Base-by-base conservation (phyloP, 768 basidiomycete genomes). In the Lactarius vividus region DNA sequence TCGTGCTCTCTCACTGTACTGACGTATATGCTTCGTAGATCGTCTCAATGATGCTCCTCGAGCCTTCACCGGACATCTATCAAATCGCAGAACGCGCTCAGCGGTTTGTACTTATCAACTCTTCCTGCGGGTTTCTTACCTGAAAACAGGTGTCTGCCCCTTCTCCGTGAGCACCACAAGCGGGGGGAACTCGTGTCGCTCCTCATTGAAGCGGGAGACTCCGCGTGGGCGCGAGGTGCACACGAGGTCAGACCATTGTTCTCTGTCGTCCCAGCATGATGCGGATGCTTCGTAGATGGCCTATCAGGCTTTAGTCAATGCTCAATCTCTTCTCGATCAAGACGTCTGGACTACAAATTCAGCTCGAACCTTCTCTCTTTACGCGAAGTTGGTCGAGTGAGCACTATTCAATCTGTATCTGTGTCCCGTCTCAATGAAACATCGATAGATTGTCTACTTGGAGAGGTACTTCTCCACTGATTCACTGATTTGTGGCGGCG, bases 81-180 rank as follows among this genome's bases (percentile, higher is more conserved):
- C 83, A 87, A 7, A 83, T 89, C 26, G 85, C 88, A 3, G 89
- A 89, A 71, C 85, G 88, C 75, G 84, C 88, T 2, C 85, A 86
- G 71, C 79, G 82, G 86, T 85, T 63, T 60, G 77, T 69, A 8
- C 28, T 53, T 37, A 42, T 37, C 18, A 15, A 40, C 57, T 58
- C 29, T 13, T 40, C 28, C 49, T 53, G 52, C 58, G 55, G 55
- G 31, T 33, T 39, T 55, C 57, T 37, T 15, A 69, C 37, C 5
- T 9, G 39, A 9, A n/a, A 42, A 8, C 54, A 88, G 88, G 60
- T 89, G 89, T 76, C 76, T 89, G 31, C 79, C 81, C 8, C 77
- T 91, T 37, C 74, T 91, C 18, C 82, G 82, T 23, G 85, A 85
- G 33, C 83, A 88, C 70, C 78, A 83, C 0, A 84, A 84, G 69